Evolutionary conservation across 148 eudicot species (phyloP), one percentile per base, ranked within the genome.

Genomic region (Simmondsia chinensis): DNA sequence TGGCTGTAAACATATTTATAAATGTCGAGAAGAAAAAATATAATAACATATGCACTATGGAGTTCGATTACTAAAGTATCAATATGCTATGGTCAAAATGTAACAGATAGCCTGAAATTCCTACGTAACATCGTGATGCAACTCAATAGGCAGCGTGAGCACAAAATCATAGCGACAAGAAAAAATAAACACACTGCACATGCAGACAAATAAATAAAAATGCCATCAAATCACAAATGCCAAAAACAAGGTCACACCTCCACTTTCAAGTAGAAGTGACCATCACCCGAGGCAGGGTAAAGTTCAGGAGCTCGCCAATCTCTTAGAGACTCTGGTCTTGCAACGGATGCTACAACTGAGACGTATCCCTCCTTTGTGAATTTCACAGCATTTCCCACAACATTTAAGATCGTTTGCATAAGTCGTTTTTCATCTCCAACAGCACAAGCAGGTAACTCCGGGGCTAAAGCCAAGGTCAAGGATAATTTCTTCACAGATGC

Each of bases 371-470:
- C 81, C 59, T 77, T 88, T 31, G 94, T 75, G 48, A 80, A 88
- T 61, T 88, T 88, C 22, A 88, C 84, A 48, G 97, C 87, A 69
- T 88, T 83, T 10, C 97, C 97, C 27, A 66, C 75, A 17, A 88
- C 65, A 60, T 71, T 84, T 48, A 88, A 53, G 43, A 88, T 53
- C 29, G 82, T 71, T 56, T 88, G 97, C 76, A 80, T 64, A 7
- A 88, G 62, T 48, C 94, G 74, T 58, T 80, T 80, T 59, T 80
- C 97, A 61, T 83, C 97, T 33, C 97, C 94, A 38, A 67, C 32
- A 30, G 82, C 97, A 59, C 60, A 61, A 24, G 29, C 73, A 29
- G 94, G 94, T 52, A 80, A 49, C 57, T 83, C 94, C 13, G 73
- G 73, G 48, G 79, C 71, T 62, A 77, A 43, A 37, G 64, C 63